Conservation (phyloP, 176 grass and related monocot genomes). For the Zizania latifolia region DNA sequence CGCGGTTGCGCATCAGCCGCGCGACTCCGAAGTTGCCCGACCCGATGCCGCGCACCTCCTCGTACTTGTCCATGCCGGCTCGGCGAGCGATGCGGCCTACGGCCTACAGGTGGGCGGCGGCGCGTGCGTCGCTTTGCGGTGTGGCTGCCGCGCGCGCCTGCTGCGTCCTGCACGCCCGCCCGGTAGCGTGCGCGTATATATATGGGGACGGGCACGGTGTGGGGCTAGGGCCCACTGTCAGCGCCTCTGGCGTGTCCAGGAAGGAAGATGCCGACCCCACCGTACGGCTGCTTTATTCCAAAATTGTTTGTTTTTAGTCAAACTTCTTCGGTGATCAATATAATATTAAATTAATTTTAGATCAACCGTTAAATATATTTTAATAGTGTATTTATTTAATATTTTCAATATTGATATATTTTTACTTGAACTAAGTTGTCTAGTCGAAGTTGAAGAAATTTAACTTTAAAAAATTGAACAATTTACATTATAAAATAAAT, state of each 20-base stretch:
- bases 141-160: slow-evolving; percentile 12
- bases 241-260: slow-evolving; percentile 1
- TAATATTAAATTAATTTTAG: too few species aligned
- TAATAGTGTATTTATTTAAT: too few species aligned
- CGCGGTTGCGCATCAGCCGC: slow-evolving; percentile 73
- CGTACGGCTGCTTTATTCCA: too few species aligned
- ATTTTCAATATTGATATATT: too few species aligned
- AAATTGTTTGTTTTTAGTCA: too few species aligned
- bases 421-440: too few species aligned
- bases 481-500: too few species aligned
- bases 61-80: slow-evolving; percentile 72
- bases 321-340: too few species aligned
- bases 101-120: slow-evolving; percentile 30
- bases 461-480: too few species aligned
- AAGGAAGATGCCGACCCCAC: slow-evolving; percentile 4
- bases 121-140: slow-evolving; percentile 33
- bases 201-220: background rate
- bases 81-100: too few species aligned
- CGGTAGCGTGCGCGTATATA: slow-evolving; percentile 18
- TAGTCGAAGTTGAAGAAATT: too few species aligned
- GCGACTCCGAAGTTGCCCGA: slow-evolving; percentile 93
- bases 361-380: too few species aligned
- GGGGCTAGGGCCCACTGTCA: background rate
- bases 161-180: background rate
- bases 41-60: slow-evolving; percentile 69